phyloP scores from a whole-genome alignment of 257 asterid genomes.

The Buddleja alternifolia region DNA sequence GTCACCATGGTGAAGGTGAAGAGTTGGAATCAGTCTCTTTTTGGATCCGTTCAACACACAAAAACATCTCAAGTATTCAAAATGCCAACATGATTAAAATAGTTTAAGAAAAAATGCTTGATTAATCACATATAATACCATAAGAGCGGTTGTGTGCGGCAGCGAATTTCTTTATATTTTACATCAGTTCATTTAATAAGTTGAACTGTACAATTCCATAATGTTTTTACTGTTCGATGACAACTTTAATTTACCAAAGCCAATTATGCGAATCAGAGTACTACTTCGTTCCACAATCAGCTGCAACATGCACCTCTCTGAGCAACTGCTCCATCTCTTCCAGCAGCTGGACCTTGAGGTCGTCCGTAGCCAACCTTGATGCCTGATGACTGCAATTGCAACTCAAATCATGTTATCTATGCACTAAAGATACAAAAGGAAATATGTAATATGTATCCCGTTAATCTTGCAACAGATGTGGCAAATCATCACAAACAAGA shows the following conservation, averaged over 20 bases:
- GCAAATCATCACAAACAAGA: not conserved
- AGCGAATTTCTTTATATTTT: conserved; percentile 21
- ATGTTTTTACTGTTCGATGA: not conserved
- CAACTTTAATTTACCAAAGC: conserved; percentile 19
- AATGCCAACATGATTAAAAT: not conserved
- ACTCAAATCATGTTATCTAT: not conserved
- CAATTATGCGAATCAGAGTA: conserved; percentile 4
- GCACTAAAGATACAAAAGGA: not conserved
- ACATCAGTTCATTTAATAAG: conserved; percentile 27
- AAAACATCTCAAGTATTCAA: not conserved
- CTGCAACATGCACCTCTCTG: conserved; percentile 73
- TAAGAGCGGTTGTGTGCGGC: not conserved
- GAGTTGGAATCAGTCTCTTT: too few relatives aligned
- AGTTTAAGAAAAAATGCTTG: not conserved
- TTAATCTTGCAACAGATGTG: not conserved
- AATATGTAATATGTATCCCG: not conserved
- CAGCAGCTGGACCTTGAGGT: conserved; percentile 58
- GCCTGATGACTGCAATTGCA: conserved; percentile 66
- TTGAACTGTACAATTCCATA: conserved; percentile 39
- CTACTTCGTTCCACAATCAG: conserved; percentile 29
- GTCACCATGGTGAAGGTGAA: too few relatives aligned
- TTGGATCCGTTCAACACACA: too few relatives aligned
- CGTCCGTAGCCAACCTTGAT: conserved; percentile 78
- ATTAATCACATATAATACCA: conserved; percentile 4
- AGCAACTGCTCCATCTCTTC: conserved; percentile 64